Evolutionary conservation across 2,329 filamentous ascomycete species (phyloP).

Genomic region (Aspergillus versicolor): DNA sequence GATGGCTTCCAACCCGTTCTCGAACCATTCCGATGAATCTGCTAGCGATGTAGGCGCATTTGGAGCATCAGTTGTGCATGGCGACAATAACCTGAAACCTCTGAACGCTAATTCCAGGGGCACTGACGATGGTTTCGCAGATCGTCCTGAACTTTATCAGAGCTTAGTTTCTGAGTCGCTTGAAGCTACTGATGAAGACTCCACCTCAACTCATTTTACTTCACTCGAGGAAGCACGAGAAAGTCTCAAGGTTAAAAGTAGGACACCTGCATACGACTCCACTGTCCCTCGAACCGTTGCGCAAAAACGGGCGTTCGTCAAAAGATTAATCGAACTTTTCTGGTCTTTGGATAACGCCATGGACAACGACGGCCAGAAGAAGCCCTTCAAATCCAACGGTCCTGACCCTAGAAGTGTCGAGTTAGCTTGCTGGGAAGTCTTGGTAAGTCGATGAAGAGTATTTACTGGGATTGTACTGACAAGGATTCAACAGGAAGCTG

Average conservation of each 20-base stretch:
- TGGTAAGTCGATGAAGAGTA: slow-evolving; percentile 22
- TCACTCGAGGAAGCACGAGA: slow-evolving; percentile 22
- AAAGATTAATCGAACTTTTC: slow-evolving; percentile 21
- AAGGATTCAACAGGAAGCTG: slow-evolving; percentile 17
- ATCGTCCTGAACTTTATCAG: not conserved
- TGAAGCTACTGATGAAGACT: not conserved
- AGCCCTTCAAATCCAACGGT: slow-evolving; percentile 27
- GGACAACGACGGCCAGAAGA: slow-evolving; percentile 24
- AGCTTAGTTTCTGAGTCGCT: not conserved
- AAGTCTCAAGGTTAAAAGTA: not conserved
- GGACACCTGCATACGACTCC: slow-evolving; percentile 14
- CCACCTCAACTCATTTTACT: slow-evolving; percentile 14
- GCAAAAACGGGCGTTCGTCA: slow-evolving; percentile 27
- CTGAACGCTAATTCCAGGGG: not conserved
- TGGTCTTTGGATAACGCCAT: slow-evolving; percentile 24
- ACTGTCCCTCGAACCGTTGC: slow-evolving; percentile 26
- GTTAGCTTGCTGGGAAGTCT: slow-evolving; percentile 32
- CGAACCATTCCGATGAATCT: not conserved
- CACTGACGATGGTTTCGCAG: not conserved
- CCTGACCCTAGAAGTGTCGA: slow-evolving; percentile 29
- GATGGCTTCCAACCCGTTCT: not conserved
- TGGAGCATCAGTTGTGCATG: not conserved
- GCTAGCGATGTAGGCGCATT: not conserved
- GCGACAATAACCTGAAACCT: not conserved
- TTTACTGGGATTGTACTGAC: not conserved